phyloP scores from a whole-genome alignment of 306 rosid species.

The Pueraria montana region DNA sequence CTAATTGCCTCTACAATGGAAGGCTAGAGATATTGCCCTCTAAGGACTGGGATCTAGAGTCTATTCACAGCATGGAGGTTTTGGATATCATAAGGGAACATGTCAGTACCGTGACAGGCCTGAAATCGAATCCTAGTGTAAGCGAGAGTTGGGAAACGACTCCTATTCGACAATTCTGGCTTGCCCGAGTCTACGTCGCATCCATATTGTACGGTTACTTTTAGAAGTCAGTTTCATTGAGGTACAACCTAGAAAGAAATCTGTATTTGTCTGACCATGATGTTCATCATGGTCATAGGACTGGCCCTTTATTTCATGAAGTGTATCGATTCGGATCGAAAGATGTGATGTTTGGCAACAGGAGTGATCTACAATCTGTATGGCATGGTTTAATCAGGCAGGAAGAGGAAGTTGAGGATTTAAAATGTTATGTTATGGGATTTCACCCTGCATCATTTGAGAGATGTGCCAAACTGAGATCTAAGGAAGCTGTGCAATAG shows the following conservation, averaged over 20 bases:
- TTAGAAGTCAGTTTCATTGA: conserved; percentile 71
- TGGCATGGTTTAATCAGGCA: conserved; percentile 41
- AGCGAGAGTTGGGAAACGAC: conserved; percentile 78
- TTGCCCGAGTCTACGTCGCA: conserved; percentile 66
- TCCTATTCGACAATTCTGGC: conserved; percentile 53
- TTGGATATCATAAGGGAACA: conserved; percentile 80
- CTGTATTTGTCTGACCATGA: conserved; percentile 53
- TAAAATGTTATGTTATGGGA: conserved; percentile 63
- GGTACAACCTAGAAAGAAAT: conserved; percentile 67
- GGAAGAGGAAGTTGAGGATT: conserved; percentile 52
- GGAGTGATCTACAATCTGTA: conserved; percentile 43
- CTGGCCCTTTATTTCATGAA: conserved; percentile 47
- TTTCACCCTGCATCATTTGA: conserved; percentile 62
- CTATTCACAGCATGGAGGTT: conserved; percentile 69
- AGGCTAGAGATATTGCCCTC: conserved; percentile 83
- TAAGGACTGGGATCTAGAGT: conserved; percentile 86
- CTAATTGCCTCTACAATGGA: conserved; percentile 75
- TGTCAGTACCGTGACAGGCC: conserved; percentile 67
- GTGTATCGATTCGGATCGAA: conserved; percentile 51
- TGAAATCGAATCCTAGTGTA: conserved; percentile 74
- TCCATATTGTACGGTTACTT: conserved; percentile 83
- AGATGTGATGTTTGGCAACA: conserved; percentile 55
- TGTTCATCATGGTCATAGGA: conserved; percentile 48
- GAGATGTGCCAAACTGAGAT: conserved; percentile 74
- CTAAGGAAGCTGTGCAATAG: conserved; percentile 67